Evolutionary conservation across 2,329 filamentous ascomycete species (phyloP).

Genomic region (Didymella segeticola): DNA sequence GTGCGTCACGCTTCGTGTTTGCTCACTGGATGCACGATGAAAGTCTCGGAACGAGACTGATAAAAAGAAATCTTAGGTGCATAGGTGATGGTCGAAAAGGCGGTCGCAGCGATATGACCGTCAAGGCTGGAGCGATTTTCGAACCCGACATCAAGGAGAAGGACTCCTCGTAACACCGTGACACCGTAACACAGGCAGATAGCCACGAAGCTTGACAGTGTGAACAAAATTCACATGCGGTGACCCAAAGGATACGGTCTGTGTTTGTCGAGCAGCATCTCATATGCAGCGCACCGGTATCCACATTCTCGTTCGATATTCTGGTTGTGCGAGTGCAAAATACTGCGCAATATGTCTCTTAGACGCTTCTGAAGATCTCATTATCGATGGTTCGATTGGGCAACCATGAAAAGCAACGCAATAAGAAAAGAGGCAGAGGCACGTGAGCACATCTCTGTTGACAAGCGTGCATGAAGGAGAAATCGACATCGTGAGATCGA

Average conservation of each 20-base stretch:
- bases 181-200: constrained; percentile 9
- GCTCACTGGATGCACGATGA: constrained; percentile 6
- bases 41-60: constrained; percentile 8
- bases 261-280: constrained; percentile 7
- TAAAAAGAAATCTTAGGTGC: constrained; percentile 18
- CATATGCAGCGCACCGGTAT: constrained; percentile 6
- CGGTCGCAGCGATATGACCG: constrained; percentile 7
- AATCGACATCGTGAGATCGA: constrained; percentile 6
- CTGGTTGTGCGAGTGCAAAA: not conserved
- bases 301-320: constrained; percentile 6
- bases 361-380: constrained; percentile 1
- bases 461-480: not conserved
- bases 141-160: not conserved
- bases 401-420: not conserved
- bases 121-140: constrained; percentile 1
- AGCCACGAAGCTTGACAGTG: constrained; percentile 19
- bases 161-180: constrained; percentile 4
- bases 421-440: constrained; percentile 3
- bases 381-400: not conserved
- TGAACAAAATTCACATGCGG: constrained; percentile 5
- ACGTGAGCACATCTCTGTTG: not conserved
- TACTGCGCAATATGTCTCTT: not conserved
- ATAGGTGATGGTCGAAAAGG: constrained; percentile 5
- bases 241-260: not conserved
- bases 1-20: constrained; percentile 9